Evolutionary conservation across 73 alveolate genomes (phyloP).

Genomic region (Uronychia binucleata): DNA sequence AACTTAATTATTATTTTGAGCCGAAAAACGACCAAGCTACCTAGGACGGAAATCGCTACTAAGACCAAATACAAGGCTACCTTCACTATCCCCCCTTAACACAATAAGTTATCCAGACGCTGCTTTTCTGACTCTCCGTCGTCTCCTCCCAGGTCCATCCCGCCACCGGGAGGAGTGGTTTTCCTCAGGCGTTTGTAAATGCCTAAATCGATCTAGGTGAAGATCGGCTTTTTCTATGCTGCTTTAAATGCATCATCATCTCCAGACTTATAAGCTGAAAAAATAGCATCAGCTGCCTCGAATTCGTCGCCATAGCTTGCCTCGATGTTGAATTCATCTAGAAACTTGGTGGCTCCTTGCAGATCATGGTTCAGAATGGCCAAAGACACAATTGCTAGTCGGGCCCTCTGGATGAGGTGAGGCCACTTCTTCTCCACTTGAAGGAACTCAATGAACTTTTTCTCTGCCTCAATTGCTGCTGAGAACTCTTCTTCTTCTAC

Average conservation of each 20-base stretch:
- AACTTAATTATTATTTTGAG: too few species aligned
- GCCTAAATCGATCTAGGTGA: neutral
- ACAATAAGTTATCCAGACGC: neutral
- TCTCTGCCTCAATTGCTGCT: constrained; percentile 3
- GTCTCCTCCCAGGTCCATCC: neutral
- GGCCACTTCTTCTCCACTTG: constrained; percentile 7
- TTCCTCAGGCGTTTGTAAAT: neutral
- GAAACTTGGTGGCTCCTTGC: neutral
- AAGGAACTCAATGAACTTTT: constrained; percentile 12
- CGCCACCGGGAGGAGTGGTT: neutral
- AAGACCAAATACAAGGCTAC: neutral
- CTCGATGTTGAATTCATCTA: constrained; percentile 3
- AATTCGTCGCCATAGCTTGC: constrained; percentile 15
- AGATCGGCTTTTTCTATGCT: neutral
- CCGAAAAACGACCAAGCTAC: too few species aligned
- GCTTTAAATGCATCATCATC: neutral
- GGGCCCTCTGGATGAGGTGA: constrained; percentile 33
- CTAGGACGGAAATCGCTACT: too few species aligned
- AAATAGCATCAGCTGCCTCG: constrained; percentile 1
- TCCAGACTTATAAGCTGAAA: neutral
- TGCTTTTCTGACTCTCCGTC: neutral
- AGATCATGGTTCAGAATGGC: constrained; percentile 13
- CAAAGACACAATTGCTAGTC: constrained; percentile 17
- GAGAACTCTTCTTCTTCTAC: constrained; percentile 6
- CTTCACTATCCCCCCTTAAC: neutral